Percentiles rank a stretch among this genome's conserved stretches.
These are phyloP conservation scores for Mediolabrus comicus DNA, from an alignment of 108 stramenopile species.

Conservation along the genomic window DNA sequence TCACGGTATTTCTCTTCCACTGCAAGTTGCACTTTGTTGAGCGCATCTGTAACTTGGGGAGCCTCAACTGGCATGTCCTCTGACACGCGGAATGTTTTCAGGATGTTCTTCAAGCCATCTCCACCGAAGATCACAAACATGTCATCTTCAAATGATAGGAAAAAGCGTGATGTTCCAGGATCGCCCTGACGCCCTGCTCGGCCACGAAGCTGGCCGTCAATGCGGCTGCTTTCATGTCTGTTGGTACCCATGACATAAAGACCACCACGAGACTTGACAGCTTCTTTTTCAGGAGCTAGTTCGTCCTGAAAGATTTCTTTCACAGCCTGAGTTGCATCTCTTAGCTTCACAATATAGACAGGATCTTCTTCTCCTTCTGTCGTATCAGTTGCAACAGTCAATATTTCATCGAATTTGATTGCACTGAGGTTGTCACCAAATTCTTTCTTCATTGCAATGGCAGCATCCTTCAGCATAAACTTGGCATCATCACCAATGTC, in stretches of 20 bases:
- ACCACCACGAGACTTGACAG: slow-evolving; percentile 82
- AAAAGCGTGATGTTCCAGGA: slow-evolving; percentile 92
- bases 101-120: slow-evolving; percentile 72
- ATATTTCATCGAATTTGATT: slow-evolving; percentile 82
- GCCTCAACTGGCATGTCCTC: slow-evolving; percentile 93
- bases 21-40: slow-evolving; percentile 81
- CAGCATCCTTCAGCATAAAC: slow-evolving; percentile 65
- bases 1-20: slow-evolving; percentile 89
- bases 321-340: slow-evolving; percentile 76
- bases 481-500: slow-evolving; percentile 61
- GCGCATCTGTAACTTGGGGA: slow-evolving; percentile 77
- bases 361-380: slow-evolving; percentile 87
- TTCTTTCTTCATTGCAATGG: slow-evolving; percentile 60
- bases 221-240: slow-evolving; percentile 91
- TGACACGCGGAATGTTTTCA: slow-evolving; percentile 85
- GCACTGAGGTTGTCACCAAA: slow-evolving; percentile 60
- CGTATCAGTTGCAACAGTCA: slow-evolving; percentile 90
- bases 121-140: slow-evolving; percentile 96
- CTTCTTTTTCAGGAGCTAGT: slow-evolving; percentile 76
- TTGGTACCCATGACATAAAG: slow-evolving; percentile 97
- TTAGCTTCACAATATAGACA: slow-evolving; percentile 69
- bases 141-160: slow-evolving; percentile 94
- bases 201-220: slow-evolving; percentile 93
- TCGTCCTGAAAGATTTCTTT: slow-evolving; percentile 71
- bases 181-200: slow-evolving; percentile 96